Evolutionary conservation across 2,329 filamentous ascomycete genomes (phyloP), one percentile per base, ranked within the genome.

Genomic region (Colletotrichum brevisporum): DNA sequence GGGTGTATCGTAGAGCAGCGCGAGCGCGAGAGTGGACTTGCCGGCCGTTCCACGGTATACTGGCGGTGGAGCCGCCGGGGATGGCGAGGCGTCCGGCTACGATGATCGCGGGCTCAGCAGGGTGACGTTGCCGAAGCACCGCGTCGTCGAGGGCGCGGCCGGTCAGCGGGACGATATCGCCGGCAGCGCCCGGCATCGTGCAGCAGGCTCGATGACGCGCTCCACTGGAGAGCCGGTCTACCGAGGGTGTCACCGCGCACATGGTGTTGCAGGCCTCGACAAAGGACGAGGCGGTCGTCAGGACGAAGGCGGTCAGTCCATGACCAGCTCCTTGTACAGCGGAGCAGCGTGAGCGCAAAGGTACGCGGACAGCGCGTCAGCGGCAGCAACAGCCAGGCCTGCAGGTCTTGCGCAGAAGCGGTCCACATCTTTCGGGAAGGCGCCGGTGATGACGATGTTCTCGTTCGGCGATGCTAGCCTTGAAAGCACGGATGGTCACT

Each of bases 401-500:
- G 94, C 50, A 97, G 85, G 67, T n/a, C 91, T 93, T 92, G 94
- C 97, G 81, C 97, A 97, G 81, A 97, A 97, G 78, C 98, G 95
- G 75, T 98, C 95, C 87, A 97, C n/a, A n/a, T n/a, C 96, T 77
- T 94, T 94, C 78, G 97, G 95, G 76, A 97, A 97, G n/a, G 90
- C 90, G 76, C 97, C 94, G 0, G 94, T 94, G 0, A 94, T 94
- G 2, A 86, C 83, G 41, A 98, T 91, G 60, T 97, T 93, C 58
- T 91, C 88, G 71, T 90, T 88, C 76, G 97, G 60, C 92, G 90
- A 4, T 87, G 82, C 73, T 97, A 1, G 92, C 94, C 56, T 88
- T 89, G 77, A 97, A 95, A 0, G 95, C 94, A 52, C 94, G 89
- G 24, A 98, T 94, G 0, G 95, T 97, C 0, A 93, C 94, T 9